Percentiles rank a stretch among this genome's conserved stretches.
These are phyloP conservation scores for Sugiyamaella grinbergsii DNA, from an alignment of 1,139 yeast species.

Conservation along the genomic window DNA sequence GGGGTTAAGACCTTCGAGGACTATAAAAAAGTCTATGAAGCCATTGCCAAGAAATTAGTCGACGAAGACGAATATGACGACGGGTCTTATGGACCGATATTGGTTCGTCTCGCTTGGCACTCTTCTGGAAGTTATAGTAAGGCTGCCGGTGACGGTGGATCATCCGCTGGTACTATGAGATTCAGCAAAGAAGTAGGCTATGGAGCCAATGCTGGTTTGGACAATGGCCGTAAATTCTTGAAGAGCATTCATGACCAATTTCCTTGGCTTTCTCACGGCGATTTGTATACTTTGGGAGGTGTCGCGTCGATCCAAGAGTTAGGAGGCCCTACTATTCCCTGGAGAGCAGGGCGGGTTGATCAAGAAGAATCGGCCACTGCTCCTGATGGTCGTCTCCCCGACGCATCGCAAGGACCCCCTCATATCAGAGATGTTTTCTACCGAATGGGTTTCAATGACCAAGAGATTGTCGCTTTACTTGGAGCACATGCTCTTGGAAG, in stretches of 20 bases:
- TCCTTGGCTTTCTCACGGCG: conserved; percentile 86
- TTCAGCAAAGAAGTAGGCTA: conserved; percentile 64
- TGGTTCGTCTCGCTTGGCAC: conserved; percentile 78
- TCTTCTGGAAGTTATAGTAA: conserved; percentile 68
- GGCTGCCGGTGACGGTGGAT: conserved; percentile 67
- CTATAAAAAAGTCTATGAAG: conserved; percentile 77
- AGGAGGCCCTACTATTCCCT: conserved; percentile 81
- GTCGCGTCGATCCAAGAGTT: conserved; percentile 83
- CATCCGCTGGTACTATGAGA: conserved; percentile 83
- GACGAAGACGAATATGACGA: conserved; percentile 78
- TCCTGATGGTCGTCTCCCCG: conserved; percentile 78
- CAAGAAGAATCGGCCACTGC: conserved; percentile 40
- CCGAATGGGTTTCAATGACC: conserved; percentile 77
- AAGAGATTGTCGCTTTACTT: conserved; percentile 80
- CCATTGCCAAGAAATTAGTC: conserved; percentile 69
- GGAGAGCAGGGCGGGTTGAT: conserved; percentile 85
- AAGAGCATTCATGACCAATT: conserved; percentile 59
- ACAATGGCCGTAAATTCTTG: conserved; percentile 65
- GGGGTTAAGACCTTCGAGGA: conserved; percentile 48
- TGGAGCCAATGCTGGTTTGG: conserved; percentile 75
- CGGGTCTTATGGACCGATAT: conserved; percentile 70
- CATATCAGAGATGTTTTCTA: conserved; percentile 69
- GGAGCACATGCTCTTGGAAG: conserved; percentile 89
- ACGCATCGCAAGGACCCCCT: conserved; percentile 67
- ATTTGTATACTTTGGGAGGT: conserved; percentile 85